Conservation (phyloP, 2,329 filamentous ascomycete species). For the Fusarium secorum region DNA sequence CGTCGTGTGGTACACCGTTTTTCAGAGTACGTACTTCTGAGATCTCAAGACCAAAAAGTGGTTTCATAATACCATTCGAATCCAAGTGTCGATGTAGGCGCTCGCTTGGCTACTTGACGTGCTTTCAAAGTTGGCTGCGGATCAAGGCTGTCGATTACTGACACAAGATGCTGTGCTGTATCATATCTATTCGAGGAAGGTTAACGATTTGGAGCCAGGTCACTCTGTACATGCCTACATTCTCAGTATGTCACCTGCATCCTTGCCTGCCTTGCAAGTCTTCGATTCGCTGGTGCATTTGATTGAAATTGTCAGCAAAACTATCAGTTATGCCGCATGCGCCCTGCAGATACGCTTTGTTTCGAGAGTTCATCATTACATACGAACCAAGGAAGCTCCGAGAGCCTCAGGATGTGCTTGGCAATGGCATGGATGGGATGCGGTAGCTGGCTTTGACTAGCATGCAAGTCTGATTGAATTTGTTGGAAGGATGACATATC, state of each 20-base stretch:
- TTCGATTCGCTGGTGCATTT: background rate
- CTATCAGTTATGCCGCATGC: accelerated
- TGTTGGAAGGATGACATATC: background rate
- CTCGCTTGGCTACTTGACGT: background rate
- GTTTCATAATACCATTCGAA: background rate
- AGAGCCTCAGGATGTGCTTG: background rate
- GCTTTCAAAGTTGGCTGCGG: background rate
- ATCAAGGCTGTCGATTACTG: background rate
- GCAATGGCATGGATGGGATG: background rate
- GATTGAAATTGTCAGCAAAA: background rate
- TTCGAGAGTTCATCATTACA: too few species aligned
- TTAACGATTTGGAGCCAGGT: background rate
- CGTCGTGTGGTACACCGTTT: background rate
- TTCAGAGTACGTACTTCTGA: background rate
- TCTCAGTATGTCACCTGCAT: background rate
- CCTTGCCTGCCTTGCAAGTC: background rate
- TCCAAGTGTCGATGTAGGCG: background rate
- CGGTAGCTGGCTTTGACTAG: accelerated
- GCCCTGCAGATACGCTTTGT: background rate
- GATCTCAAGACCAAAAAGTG: background rate
- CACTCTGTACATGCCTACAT: background rate
- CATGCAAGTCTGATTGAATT: background rate
- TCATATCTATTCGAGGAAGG: background rate
- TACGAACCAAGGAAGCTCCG: accelerated
- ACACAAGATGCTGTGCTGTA: background rate